phyloP scores from a whole-genome alignment of 345 rosid species.

The Dipteronia sinensis region DNA sequence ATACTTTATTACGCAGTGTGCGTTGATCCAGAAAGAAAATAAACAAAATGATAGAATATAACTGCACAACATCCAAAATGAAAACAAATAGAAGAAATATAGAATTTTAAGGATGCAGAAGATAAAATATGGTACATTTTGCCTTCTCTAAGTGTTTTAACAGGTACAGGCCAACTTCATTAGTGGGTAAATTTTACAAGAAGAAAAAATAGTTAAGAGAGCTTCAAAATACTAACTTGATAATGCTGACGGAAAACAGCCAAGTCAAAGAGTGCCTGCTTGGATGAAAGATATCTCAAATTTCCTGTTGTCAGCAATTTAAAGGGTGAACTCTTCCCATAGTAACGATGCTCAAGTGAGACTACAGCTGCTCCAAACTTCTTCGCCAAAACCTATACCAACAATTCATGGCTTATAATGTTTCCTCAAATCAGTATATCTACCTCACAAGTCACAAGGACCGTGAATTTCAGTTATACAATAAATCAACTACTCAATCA shows the following conservation, averaged over 20 bases:
- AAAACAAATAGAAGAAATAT: background rate
- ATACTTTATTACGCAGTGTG: background rate
- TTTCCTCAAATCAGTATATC: background rate
- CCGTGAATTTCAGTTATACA: background rate
- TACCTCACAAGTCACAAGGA: background rate
- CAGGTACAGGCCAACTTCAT: background rate
- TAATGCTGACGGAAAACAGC: conserved; percentile 83
- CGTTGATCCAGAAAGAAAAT: background rate
- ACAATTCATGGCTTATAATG: background rate
- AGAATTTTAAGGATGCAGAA: background rate
- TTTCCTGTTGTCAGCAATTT: conserved; percentile 61
- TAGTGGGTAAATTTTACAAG: background rate
- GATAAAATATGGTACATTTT: too few species aligned
- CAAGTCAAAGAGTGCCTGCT: conserved; percentile 86
- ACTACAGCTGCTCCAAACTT: conserved; percentile 97
- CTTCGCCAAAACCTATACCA: conserved; percentile 78
- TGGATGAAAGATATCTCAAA: conserved; percentile 86
- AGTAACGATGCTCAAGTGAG: conserved; percentile 95
- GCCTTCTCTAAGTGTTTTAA: background rate
- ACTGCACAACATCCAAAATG: background rate
- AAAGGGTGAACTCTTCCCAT: conserved; percentile 89
- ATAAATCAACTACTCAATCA: background rate
- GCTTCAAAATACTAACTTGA: conserved; percentile 50
- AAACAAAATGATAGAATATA: background rate
- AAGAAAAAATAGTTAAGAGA: background rate